Base-by-base conservation (phyloP, 78 protist species). In the Corallochytrium limacisporum region DNA sequence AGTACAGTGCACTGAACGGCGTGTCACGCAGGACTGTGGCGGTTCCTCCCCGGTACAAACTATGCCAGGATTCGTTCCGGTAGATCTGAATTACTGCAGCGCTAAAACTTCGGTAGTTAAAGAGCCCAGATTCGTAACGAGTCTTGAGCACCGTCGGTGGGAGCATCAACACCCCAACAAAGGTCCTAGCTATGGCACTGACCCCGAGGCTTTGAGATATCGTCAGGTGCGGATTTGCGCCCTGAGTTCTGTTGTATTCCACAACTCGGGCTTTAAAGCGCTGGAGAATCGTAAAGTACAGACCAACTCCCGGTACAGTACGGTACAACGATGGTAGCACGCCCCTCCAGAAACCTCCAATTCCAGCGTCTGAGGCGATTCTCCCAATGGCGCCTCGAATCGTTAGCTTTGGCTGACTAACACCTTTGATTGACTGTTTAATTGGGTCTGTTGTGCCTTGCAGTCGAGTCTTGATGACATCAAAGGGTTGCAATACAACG, bases 271-370 rank as follows among this genome's bases (percentile, higher is more conserved):
- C 69, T 65, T 65, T 65, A 8, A 32, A 16, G 9, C 20, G 53
- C 31, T 39, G 31, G 22, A 65, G 55, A 0, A 65, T 9, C 29
- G 55, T 38, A n/a, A 65, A 65, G 57, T 65, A 65, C 10, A 29
- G 6, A 65, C 62, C 49, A 8, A 65, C 69, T n/a, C 69, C 69
- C 8, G 69, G 69, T 20, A 65, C 69, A 46, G 69, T 39, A 10
- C 69, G 69, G 24, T 46, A 65, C 54, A 31, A 28, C 9, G 51
- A 37, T 13, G 69, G 33, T 33, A 54, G 12, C 9, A 16, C 42
- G 9, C 69, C 69, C 20, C 55, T 65, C 69, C 69, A 65, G n/a
- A 65, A 10, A 65, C n/a, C n/a, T n/a, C n/a, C n/a, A n/a, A n/a
- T n/a, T n/a, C n/a, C n/a, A n/a, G n/a, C n/a, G n/a, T n/a, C n/a